phyloP scores from a whole-genome alignment of 1,139 yeast genomes.

The Pichia sp. region DNA sequence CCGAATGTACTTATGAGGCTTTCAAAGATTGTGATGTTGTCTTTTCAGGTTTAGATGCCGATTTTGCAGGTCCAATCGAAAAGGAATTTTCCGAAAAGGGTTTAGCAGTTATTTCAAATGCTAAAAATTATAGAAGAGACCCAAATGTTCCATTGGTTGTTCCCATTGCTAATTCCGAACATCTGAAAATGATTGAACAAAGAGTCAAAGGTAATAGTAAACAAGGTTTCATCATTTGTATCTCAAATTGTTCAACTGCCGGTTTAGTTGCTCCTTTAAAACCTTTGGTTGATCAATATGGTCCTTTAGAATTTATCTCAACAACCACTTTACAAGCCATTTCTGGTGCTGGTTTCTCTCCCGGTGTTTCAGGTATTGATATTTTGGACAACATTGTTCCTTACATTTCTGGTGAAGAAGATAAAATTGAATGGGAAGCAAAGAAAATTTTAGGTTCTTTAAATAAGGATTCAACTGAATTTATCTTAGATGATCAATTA shows the following conservation, averaged over 20 bases:
- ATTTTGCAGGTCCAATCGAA: conserved; percentile 89
- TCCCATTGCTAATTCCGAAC: conserved; percentile 95
- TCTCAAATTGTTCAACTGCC: conserved; percentile 97
- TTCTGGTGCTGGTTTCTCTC: conserved; percentile 97
- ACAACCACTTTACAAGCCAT: conserved; percentile 95
- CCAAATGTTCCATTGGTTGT: conserved; percentile 87
- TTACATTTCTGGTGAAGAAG: conserved; percentile 94
- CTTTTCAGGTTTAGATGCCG: conserved; percentile 91
- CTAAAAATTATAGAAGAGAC: conserved; percentile 90
- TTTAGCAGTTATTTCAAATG: conserved; percentile 81
- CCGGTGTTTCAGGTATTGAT: conserved; percentile 95
- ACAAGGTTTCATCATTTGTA: conserved; percentile 85
- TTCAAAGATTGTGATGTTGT: conserved; percentile 90
- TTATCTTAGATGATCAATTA: conserved; percentile 62
- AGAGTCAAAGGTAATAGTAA: conserved; percentile 49
- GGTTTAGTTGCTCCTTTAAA: conserved; percentile 95
- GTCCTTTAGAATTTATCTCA: conserved; percentile 81
- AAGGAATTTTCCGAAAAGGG: conserved; percentile 78
- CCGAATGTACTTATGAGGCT: conserved; percentile 67
- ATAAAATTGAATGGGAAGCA: conserved; percentile 97
- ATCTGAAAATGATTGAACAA: conserved; percentile 66
- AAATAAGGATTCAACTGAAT: conserved; percentile 47
- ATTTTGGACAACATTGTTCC: conserved; percentile 93
- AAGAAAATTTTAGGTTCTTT: conserved; percentile 79
- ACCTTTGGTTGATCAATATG: conserved; percentile 82